phyloP scores from a whole-genome alignment of 345 rosid species.

The Salix caprea region DNA sequence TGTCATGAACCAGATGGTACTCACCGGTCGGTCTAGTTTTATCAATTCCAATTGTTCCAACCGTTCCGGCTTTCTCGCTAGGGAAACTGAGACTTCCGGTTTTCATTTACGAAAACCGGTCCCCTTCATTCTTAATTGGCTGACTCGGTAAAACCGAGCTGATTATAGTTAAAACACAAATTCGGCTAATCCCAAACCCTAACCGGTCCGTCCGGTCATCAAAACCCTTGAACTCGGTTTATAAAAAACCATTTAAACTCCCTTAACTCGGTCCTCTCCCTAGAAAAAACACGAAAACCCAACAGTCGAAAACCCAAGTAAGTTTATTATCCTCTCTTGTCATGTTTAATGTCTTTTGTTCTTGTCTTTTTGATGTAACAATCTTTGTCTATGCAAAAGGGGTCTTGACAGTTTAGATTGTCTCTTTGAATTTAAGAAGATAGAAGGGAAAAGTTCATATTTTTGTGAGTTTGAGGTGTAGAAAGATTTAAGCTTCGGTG shows the following conservation, averaged over 20 bases:
- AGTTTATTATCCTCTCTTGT: not conserved
- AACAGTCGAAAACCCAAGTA: not conserved
- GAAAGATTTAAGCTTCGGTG: not conserved
- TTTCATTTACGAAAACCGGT: constrained; percentile 20
- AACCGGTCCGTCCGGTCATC: constrained; percentile 44
- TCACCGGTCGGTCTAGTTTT: constrained; percentile 6
- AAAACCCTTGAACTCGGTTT: constrained; percentile 11
- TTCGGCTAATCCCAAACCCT: constrained; percentile 27
- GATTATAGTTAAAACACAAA: constrained; percentile 6
- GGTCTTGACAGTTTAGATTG: constrained; percentile 1
- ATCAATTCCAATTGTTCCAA: not conserved
- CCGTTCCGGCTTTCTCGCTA: constrained; percentile 10
- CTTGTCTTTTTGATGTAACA: not conserved
- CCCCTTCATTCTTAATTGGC: constrained; percentile 14
- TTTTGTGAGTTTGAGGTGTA: not conserved
- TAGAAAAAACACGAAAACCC: not conserved
- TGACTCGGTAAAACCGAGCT: constrained; percentile 26
- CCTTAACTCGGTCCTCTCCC: constrained; percentile 29
- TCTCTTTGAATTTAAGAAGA: not conserved
- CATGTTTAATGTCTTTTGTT: not conserved
- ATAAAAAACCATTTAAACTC: constrained; percentile 1
- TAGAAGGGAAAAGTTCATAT: not conserved
- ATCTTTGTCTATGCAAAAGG: not conserved
- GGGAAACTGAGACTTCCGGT: constrained; percentile 18
- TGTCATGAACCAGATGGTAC: not conserved